These are phyloP conservation scores for Inga laurina DNA, from an alignment of 306 rosid genomes.

Conservation along the genomic window DNA sequence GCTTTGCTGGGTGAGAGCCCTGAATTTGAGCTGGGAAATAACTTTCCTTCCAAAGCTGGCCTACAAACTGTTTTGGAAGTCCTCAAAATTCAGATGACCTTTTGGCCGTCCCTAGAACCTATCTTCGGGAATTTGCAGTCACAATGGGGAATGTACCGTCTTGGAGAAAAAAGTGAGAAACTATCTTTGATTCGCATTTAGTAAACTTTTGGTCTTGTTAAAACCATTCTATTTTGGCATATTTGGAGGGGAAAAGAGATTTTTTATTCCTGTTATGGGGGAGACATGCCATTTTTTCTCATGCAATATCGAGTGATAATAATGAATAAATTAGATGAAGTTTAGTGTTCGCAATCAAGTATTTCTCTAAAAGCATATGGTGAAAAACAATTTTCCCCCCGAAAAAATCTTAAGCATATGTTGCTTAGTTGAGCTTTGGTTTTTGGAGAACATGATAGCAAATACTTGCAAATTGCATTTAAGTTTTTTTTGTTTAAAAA, in stretches of 20 bases:
- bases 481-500: background rate
- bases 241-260: background rate
- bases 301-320: background rate
- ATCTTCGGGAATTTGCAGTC: constrained; percentile 58
- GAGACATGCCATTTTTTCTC: background rate
- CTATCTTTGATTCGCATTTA: constrained; percentile 32
- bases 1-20: constrained; percentile 78
- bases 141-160: constrained; percentile 44
- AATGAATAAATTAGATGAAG: background rate
- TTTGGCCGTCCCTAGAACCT: constrained; percentile 73
- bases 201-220: constrained; percentile 3
- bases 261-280: background rate
- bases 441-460: background rate
- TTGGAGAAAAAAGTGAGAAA: constrained; percentile 61
- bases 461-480: background rate
- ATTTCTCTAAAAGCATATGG: background rate
- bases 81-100: constrained; percentile 74
- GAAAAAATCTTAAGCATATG: background rate
- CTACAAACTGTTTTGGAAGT: constrained; percentile 74
- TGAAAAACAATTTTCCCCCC: background rate
- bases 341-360: background rate
- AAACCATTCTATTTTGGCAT: background rate
- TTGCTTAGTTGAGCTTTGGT: background rate
- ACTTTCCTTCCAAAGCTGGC: constrained; percentile 72
- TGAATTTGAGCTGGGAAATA: constrained; percentile 46